Evolutionary conservation across 1,139 yeast genomes (phyloP).

Genomic region (Kodamaea fungicola): DNA sequence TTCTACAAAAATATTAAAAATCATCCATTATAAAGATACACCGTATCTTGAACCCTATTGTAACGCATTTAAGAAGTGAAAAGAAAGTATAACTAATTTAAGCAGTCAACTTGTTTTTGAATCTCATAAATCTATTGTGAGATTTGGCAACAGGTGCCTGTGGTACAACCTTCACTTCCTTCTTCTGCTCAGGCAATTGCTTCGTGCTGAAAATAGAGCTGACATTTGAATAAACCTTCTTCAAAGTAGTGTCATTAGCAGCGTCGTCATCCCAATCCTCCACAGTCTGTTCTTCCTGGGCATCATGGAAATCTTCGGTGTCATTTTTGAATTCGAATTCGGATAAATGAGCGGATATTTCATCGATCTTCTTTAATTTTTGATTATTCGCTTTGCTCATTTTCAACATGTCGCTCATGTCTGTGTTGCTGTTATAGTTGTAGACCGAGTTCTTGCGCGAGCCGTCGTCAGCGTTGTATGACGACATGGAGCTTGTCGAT

Average conservation of each 20-base stretch:
- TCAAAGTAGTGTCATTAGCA: conserved; percentile 7
- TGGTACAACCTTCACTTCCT: background rate
- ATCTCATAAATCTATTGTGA: conserved; percentile 8
- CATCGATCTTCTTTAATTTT: conserved; percentile 6
- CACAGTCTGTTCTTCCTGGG: background rate
- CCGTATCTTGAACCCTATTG: background rate
- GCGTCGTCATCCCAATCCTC: conserved; percentile 6
- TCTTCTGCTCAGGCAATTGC: background rate
- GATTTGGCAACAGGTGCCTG: background rate
- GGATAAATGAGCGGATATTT: background rate
- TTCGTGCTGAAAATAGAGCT: conserved; percentile 22
- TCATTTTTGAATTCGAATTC: background rate
- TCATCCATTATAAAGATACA: background rate
- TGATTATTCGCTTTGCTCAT: conserved; percentile 13
- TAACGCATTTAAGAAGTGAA: conserved; percentile 2
- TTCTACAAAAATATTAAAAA: background rate
- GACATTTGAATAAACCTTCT: conserved; percentile 18
- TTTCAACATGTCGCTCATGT: conserved; percentile 14
- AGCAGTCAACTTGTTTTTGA: conserved; percentile 10
- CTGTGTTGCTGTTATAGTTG: conserved; percentile 12
- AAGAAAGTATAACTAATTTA: conserved; percentile 1
- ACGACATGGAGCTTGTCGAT: background rate
- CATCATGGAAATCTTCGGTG: background rate
- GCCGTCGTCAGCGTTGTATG: background rate
- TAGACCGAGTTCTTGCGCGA: conserved; percentile 2